Evolutionary conservation across 805 yeast genomes (phyloP), one percentile per base, ranked within the genome.

Genomic region (Wickerhamomyces bovis): DNA sequence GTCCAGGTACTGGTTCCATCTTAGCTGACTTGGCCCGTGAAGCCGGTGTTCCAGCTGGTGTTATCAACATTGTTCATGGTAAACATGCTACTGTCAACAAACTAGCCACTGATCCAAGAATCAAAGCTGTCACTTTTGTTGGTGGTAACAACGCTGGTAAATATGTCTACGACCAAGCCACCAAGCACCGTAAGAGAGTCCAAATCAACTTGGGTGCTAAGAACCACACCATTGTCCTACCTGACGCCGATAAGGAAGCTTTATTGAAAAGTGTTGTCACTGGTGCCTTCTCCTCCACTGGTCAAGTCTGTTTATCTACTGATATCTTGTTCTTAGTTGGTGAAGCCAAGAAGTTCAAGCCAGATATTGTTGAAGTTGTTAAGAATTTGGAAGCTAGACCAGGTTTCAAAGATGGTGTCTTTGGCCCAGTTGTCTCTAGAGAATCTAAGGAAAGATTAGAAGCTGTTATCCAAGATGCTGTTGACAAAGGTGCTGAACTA

Each of bases 251-350:
- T 66, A 77, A 79, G 64, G 65, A 69, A 51, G 78, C 78, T 51
- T 76, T 85, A 42, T 68, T 84, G 55, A 80, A 78, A 60, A 82
- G 85, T 46, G 68, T 84, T 42, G 80, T 73, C 48, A 85, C 88
- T 43, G 89, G 90, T 45, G 86, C 89, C 21, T 84, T 84, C 64
- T 89, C 90, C 28, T 89, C 90, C 44, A 89, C 90, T 18, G 92
- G 90, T 51, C 92, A 84, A 72, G 78, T 89, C 62, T 84, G 92
- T 68, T 80, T 84, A 85, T 86, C 88, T 11, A 79, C 85, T 44
- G 81, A 85, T 20, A 85, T 81, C 31, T 70, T 85, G 52, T 85
- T 84, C 43, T 77, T 87, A 18, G 89, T 85, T 21, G 89, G 89
- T 38, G 60, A 62, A 43, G 72, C 85, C 51, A 73, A 73, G 60